Percentiles rank a stretch among this genome's conserved stretches.
Conservation (phyloP, 306 rosid species). For the Dryas drummondii region DNA sequence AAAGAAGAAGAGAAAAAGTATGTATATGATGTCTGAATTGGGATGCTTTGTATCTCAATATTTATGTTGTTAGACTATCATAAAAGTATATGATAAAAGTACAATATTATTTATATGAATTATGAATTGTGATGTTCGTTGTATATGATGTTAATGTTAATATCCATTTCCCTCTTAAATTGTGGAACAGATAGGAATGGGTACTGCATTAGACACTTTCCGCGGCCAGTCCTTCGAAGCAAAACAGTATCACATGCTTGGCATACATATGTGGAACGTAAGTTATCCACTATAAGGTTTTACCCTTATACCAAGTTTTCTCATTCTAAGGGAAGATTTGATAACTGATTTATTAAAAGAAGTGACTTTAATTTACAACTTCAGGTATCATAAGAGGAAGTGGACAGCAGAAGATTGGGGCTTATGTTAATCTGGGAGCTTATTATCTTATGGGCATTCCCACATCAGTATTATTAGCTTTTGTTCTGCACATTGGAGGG, state of each 20-base stretch:
- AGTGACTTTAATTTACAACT: not conserved
- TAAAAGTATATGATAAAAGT: too few relatives aligned
- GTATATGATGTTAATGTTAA: not conserved
- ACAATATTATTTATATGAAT: too few relatives aligned
- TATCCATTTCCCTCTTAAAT: not conserved
- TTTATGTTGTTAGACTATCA: too few relatives aligned
- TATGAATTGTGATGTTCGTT: too few relatives aligned
- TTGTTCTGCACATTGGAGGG: slow-evolving; percentile 36
- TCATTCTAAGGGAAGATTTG: too few relatives aligned
- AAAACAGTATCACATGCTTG: slow-evolving; percentile 35
- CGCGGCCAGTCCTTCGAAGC: slow-evolving; percentile 43
- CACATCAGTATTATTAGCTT: slow-evolving; percentile 28
- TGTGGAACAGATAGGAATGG: slow-evolving; percentile 37
- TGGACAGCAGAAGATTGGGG: slow-evolving; percentile 48
- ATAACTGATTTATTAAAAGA: too few relatives aligned
- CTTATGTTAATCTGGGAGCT: slow-evolving; percentile 37
- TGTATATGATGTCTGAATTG: not conserved
- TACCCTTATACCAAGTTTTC: too few relatives aligned
- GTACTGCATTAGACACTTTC: slow-evolving; percentile 39
- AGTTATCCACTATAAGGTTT: too few relatives aligned
- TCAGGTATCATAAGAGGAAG: slow-evolving; percentile 39
- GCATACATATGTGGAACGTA: slow-evolving; percentile 12
- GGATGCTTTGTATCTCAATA: not conserved
- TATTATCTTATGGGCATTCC: slow-evolving; percentile 39
- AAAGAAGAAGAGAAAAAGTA: too few relatives aligned